phyloP scores from a whole-genome alignment of 169 alveolate genomes.

The Eimeria nieschulzi region DNA sequence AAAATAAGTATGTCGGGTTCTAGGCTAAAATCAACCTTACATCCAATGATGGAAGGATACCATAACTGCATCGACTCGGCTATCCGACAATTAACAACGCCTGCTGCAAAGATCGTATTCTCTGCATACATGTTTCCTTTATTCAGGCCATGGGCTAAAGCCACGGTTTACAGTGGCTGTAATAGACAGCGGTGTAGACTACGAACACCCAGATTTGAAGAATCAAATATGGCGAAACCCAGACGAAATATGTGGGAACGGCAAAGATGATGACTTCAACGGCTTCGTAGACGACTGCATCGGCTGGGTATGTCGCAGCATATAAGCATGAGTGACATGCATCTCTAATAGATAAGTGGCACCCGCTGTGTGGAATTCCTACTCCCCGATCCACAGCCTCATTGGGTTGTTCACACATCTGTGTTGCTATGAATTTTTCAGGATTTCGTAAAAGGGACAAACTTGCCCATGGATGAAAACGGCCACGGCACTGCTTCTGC shows the following conservation, averaged over 20 bases:
- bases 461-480: slow-evolving; percentile 80
- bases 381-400: background rate
- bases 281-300: slow-evolving; percentile 83
- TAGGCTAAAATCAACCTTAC: too few species aligned
- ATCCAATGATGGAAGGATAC: too few species aligned
- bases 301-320: slow-evolving; percentile 80
- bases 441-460: slow-evolving; percentile 80
- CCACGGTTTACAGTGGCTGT: slow-evolving; percentile 79
- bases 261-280: slow-evolving; percentile 80
- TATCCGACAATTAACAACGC: background rate
- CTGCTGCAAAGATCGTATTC: background rate
- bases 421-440: slow-evolving; percentile 21
- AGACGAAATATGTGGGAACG: slow-evolving; percentile 79
- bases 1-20: too few species aligned
- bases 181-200: slow-evolving; percentile 83
- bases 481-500: slow-evolving; percentile 85
- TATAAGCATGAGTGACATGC: background rate
- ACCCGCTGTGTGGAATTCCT: too few species aligned
- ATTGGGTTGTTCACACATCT: background rate
- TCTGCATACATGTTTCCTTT: background rate
- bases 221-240: slow-evolving; percentile 81
- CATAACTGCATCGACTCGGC: background rate
- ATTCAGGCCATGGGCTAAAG: slow-evolving; percentile 51
- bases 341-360: background rate
- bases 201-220: slow-evolving; percentile 82